Evolutionary conservation across 176 grass and related monocot species (phyloP).

Genomic region (Eleusine indica): DNA sequence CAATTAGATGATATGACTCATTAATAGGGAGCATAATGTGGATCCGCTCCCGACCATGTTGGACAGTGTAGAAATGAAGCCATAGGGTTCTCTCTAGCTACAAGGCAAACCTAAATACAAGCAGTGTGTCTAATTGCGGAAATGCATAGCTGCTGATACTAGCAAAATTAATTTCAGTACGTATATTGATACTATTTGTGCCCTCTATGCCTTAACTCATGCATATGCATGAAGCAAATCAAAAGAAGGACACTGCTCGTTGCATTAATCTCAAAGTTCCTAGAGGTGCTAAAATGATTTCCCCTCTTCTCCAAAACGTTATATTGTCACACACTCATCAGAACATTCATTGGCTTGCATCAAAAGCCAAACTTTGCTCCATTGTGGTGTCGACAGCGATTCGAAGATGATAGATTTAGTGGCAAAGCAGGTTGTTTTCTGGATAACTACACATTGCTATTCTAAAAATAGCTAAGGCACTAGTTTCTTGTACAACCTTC

Average conservation of each 20-base stretch:
- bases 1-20: not conserved
- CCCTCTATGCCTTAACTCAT: not conserved
- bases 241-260: too few relatives aligned
- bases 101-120: not conserved
- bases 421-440: not conserved
- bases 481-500: slow-evolving; percentile 1
- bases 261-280: too few relatives aligned
- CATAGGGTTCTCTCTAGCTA: too few relatives aligned
- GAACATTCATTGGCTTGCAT: not conserved
- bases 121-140: not conserved
- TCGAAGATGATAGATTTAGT: not conserved
- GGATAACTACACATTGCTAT: not conserved
- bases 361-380: not conserved
- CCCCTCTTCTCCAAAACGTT: not conserved
- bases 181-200: not conserved
- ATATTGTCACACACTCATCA: not conserved
- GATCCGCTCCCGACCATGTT: too few relatives aligned
- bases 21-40: not conserved
- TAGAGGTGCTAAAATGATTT: not conserved
- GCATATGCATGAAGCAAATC: not conserved
- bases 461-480: not conserved
- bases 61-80: too few relatives aligned
- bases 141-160: not conserved
- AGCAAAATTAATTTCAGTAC: not conserved
- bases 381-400: not conserved